A percentile compares a stretch with the other conserved stretches of the same genome.
phyloP scores from a whole-genome alignment of 768 basidiomycete genomes.

The Pleurotus salmoneostramineus region DNA sequence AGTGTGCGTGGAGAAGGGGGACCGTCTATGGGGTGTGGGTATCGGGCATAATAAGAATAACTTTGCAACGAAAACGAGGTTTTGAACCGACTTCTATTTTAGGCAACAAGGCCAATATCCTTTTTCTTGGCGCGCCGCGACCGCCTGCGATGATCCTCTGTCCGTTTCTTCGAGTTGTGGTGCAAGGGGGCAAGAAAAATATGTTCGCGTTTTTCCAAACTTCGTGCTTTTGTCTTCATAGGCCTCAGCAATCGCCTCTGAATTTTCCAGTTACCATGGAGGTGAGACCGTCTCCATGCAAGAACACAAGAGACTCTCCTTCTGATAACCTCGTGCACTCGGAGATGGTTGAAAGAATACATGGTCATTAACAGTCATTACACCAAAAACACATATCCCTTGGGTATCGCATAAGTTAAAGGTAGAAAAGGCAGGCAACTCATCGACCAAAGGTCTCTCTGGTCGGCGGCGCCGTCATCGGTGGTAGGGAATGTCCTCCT shows the following conservation, averaged over 20 bases:
- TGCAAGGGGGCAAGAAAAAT: too few species aligned
- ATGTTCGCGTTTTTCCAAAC: too few species aligned
- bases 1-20: background rate
- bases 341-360: too few species aligned
- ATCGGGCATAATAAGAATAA: slow-evolving; percentile 8
- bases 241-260: too few species aligned
- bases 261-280: background rate
- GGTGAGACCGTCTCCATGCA: slow-evolving; percentile 3
- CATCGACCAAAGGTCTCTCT: slow-evolving; percentile 11
- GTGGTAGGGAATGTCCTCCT: background rate
- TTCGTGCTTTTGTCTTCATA: too few species aligned
- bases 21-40: slow-evolving; percentile 5
- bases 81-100: slow-evolving; percentile 5
- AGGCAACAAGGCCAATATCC: background rate
- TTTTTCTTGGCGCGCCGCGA: background rate
- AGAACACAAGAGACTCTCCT: background rate
- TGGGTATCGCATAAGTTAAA: background rate
- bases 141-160: too few species aligned
- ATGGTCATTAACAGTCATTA: too few species aligned
- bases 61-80: slow-evolving; percentile 4
- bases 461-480: slow-evolving; percentile 5
- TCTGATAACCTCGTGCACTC: background rate
- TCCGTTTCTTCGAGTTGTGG: too few species aligned
- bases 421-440: background rate
- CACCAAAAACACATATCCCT: too few species aligned